phyloP scores from a whole-genome alignment of 1,284 basidiomycete genomes.

The Malassezia nana region DNA sequence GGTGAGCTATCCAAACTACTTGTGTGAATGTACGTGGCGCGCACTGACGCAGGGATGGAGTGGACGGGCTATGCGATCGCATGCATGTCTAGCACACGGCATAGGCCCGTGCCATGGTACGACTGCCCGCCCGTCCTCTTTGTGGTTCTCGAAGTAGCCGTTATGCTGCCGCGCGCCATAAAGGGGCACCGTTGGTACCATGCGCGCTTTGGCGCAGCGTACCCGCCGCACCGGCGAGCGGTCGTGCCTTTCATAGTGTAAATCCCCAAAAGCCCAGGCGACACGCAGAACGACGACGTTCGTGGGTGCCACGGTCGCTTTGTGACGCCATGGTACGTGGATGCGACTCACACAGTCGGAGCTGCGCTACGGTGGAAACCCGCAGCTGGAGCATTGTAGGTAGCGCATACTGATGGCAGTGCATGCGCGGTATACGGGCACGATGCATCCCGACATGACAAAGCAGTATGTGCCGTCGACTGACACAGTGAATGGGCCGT shows the following conservation, averaged over 20 bases:
- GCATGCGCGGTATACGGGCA: conserved; percentile 90
- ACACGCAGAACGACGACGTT: neutral
- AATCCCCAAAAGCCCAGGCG: neutral
- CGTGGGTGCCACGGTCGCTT: neutral
- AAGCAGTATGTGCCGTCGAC: conserved; percentile 31
- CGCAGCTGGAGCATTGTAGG: conserved; percentile 38
- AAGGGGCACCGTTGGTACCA: conserved; percentile 73
- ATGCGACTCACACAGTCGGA: conserved; percentile 11
- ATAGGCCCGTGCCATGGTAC: conserved; percentile 12
- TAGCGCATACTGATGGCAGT: conserved; percentile 47
- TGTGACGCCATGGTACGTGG: conserved; percentile 13
- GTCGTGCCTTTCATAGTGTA: conserved; percentile 61
- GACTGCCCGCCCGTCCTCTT: conserved; percentile 52
- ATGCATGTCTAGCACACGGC: conserved; percentile 16
- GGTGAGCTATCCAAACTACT: conserved; percentile 84
- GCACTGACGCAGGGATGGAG: conserved; percentile 34
- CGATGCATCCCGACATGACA: conserved; percentile 50
- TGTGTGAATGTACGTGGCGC: conserved; percentile 60
- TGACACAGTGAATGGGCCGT: conserved; percentile 80
- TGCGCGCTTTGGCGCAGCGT: conserved; percentile 57
- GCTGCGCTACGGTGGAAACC: conserved; percentile 18
- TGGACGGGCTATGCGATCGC: conserved; percentile 40
- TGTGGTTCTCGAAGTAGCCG: conserved; percentile 58
- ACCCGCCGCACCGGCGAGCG: conserved; percentile 59
- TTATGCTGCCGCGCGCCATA: conserved; percentile 70